Evolutionary conservation across 2,329 filamentous ascomycete species (phyloP), one percentile per base, ranked within the genome.

Genomic region (Knufia fluminis): DNA sequence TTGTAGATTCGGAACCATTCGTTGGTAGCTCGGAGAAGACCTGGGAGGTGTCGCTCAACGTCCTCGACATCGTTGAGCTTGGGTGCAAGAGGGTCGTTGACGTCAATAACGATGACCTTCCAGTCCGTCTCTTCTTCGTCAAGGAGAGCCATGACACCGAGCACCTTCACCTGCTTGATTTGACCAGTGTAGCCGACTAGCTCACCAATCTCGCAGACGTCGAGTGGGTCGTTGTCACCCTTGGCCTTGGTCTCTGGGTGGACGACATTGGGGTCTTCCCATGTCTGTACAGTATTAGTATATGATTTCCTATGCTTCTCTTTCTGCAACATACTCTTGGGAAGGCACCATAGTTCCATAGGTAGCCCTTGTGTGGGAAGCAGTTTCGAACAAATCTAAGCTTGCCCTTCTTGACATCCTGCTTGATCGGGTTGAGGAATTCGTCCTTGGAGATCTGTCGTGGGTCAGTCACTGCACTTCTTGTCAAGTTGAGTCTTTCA

Each of bases 1-100:
- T 98, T 98, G 85, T 98, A 98, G 82, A 98, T 98, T 72, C 92
- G 89, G 89, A 98, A 98, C 92, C 92, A 98, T 79, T 98, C 92
- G 68, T 98, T 98, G 68, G 91, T 97, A 67, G 92, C 92, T 61
- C 92, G 86, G 69, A 98, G 80, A 53, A 98, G 87, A 63, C 92
- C 92, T 54, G 92, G 92, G 52, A 98, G 83, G 77, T 97, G 92
- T 67, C 91, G 85, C 81, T 98, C 92, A 61, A 98, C 92, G 68
- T 98, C 92, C 80, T 97, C 92, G 57, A 97, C 84, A 70, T 97
- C 91, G 76, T 98, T 91, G 68, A 98, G 85, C 82, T 95, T 95
- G 66, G 86, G 73, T 50, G 92, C 92, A 58, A 98, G 79, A 60
- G 92, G 91, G 76, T 98, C 92, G 75, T 97, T 95, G 50, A 60